Evolutionary conservation across 495 filamentous ascomycete species (phyloP).

Genomic region (Penicillium samsonianum): DNA sequence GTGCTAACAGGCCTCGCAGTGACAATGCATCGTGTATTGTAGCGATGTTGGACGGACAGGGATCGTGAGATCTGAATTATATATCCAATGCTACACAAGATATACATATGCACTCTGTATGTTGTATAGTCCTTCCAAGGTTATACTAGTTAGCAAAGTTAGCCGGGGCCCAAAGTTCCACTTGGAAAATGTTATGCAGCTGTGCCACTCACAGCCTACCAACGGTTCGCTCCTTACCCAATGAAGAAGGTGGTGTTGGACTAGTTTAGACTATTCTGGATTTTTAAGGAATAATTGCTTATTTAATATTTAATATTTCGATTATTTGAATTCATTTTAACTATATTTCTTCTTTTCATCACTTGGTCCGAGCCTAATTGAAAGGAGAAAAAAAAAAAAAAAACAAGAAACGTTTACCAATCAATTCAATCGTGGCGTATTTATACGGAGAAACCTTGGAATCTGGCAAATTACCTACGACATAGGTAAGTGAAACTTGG

Average conservation of each 20-base stretch:
- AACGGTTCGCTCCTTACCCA: conserved; percentile 18
- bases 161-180: conserved; percentile 1
- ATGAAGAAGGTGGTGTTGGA: conserved; percentile 33
- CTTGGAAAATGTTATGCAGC: conserved; percentile 27
- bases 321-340: background rate
- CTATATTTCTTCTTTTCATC: background rate
- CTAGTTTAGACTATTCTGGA: background rate
- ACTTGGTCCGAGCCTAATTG: background rate
- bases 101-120: background rate
- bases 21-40: conserved; percentile 42
- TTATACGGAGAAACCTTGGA: background rate
- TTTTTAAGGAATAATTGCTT: background rate
- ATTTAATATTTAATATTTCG: background rate
- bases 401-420: background rate
- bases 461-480: too few relatives aligned
- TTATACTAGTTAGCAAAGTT: background rate
- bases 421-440: background rate
- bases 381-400: background rate
- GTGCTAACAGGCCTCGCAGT: conserved; percentile 20
- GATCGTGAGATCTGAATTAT: conserved; percentile 16
- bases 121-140: background rate
- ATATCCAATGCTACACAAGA: background rate
- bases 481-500: background rate
- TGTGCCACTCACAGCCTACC: conserved; percentile 7
- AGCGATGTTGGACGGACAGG: conserved; percentile 33